Conservation (phyloP, 371 early-diverging fungal genomes). For the Mucor irregularis region DNA sequence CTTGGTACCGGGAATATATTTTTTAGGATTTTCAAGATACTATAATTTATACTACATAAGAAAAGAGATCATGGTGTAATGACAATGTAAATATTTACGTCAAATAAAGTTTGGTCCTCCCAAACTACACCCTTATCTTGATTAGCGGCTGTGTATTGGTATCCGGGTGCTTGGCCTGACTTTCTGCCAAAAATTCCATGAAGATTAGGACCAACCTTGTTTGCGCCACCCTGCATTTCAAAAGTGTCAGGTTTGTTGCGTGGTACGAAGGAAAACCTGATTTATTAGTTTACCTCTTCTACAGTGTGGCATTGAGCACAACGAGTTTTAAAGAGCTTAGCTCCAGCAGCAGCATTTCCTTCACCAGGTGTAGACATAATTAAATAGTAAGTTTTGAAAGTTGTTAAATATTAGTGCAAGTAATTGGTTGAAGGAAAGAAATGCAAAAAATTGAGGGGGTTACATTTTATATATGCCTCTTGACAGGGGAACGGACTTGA, state of each 20-base stretch:
- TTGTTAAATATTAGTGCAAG: no score
- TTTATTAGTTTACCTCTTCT: slow-evolving; percentile 69
- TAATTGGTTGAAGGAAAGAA: no score
- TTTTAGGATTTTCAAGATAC: slow-evolving; percentile 96
- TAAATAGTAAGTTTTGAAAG: no score
- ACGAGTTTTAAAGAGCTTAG: slow-evolving; percentile 97
- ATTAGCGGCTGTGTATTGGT: slow-evolving; percentile 92
- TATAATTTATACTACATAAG: neutral
- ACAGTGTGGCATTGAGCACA: slow-evolving; percentile 97
- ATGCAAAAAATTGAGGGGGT: no score
- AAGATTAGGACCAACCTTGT: slow-evolving; percentile 96
- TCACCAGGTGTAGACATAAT: slow-evolving; percentile 7
- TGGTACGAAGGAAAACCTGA: neutral
- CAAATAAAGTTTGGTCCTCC: slow-evolving; percentile 81
- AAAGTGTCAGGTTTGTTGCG: neutral
- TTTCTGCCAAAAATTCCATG: slow-evolving; percentile 88
- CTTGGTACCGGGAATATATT: slow-evolving; percentile 94
- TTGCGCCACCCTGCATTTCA: slow-evolving; percentile 66
- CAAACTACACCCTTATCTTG: slow-evolving; percentile 83
- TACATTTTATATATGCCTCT: no score
- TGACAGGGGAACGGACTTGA: no score
- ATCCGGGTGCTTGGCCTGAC: slow-evolving; percentile 84
- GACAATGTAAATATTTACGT: no score
- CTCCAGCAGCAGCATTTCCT: slow-evolving; percentile 66
- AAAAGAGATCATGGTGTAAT: no score